Evolutionary conservation across 306 rosid species (phyloP).

Genomic region (Glycyrrhiza uralensis): DNA sequence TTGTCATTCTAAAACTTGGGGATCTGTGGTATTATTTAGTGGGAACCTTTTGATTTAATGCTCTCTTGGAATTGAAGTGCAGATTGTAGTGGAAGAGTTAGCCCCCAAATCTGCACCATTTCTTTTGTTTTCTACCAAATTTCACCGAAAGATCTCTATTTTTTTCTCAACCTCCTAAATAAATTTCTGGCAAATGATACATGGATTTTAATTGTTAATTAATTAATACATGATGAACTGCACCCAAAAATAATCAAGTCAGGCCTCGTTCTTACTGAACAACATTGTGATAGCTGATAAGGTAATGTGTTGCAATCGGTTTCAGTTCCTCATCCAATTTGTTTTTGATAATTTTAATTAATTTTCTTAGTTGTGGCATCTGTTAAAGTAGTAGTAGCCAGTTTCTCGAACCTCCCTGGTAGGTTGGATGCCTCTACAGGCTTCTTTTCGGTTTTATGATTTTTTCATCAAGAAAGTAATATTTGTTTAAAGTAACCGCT

Average conservation of each 20-base stretch:
- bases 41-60: background rate
- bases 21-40: background rate
- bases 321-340: background rate
- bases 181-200: too few species aligned
- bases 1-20: background rate
- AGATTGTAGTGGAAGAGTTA: background rate
- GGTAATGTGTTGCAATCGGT: background rate
- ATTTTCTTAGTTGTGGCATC: background rate
- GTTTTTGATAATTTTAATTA: background rate
- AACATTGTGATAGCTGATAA: background rate
- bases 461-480: background rate
- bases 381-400: background rate
- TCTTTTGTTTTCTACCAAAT: too few species aligned
- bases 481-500: background rate
- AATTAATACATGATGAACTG: background rate
- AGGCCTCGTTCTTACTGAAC: background rate
- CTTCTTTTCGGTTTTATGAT: background rate
- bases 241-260: background rate
- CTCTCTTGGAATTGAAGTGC: background rate
- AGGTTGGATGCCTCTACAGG: background rate
- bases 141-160: too few species aligned
- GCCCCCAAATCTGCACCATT: background rate
- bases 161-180: too few species aligned
- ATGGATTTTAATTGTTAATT: background rate
- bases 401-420: background rate